phyloP scores from a whole-genome alignment of 352 stramenopile genomes.

The Pilasporangium apinafurcum region DNA sequence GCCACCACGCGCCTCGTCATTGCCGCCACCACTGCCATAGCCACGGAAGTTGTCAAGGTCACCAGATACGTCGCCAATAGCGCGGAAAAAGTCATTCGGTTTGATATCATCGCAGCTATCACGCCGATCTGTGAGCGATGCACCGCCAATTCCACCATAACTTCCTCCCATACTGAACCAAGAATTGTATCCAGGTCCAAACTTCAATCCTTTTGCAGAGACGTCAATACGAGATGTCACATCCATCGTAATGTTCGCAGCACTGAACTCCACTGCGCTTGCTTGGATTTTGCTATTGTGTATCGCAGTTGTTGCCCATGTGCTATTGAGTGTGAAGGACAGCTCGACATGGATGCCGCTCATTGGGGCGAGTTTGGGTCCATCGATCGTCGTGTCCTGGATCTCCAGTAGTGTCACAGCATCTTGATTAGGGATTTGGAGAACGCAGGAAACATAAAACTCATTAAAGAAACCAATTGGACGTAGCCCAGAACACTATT shows the following conservation, averaged over 20 bases:
- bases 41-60: conserved; percentile 62
- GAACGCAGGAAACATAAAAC: conserved; percentile 67
- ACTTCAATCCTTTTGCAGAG: conserved; percentile 60
- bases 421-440: conserved; percentile 25
- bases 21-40: conserved; percentile 76
- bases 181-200: conserved; percentile 77
- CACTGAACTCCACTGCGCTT: conserved; percentile 58
- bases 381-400: conserved; percentile 35
- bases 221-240: conserved; percentile 42
- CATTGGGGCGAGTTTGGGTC: conserved; percentile 24
- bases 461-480: conserved; percentile 81
- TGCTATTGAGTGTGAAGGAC: conserved; percentile 27
- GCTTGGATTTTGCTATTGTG: conserved; percentile 41
- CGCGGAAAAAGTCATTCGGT: conserved; percentile 52
- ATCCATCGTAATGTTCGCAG: conserved; percentile 35
- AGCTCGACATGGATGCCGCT: conserved; percentile 46
- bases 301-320: conserved; percentile 22
- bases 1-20: conserved; percentile 48
- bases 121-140: conserved; percentile 30
- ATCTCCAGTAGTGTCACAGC: conserved; percentile 29
- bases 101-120: conserved; percentile 45
- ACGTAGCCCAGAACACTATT: conserved; percentile 49
- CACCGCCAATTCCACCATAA: conserved; percentile 75
- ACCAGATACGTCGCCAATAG: conserved; percentile 54
- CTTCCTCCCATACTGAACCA: conserved; percentile 53